Conservation (phyloP, 2,329 filamentous ascomycete genomes). For the Coniella vitis region DNA sequence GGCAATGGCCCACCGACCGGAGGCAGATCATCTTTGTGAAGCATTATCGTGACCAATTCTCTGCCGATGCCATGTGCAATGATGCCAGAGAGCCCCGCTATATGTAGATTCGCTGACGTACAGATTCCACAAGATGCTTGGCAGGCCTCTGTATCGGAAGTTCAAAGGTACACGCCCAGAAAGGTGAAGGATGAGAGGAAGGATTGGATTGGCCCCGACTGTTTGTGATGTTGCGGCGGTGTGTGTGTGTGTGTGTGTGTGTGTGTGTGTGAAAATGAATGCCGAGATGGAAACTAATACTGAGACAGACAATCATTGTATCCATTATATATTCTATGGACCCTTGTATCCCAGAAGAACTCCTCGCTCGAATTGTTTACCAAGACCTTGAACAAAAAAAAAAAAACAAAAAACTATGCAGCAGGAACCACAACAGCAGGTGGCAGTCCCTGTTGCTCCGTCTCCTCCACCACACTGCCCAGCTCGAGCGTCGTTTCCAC, state of each 20-base stretch:
- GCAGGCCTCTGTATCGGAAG: too few species aligned
- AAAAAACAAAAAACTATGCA: conserved; percentile 1
- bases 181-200: too few species aligned
- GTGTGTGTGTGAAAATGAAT: not conserved
- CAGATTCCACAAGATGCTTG: too few species aligned
- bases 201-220: not conserved
- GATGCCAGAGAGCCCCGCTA: too few species aligned
- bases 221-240: not conserved
- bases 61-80: too few species aligned
- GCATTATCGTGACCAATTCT: too few species aligned
- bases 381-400: not conserved
- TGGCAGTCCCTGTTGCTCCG: not conserved
- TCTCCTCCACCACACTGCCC: conserved; percentile 3
- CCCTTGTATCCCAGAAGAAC: not conserved
- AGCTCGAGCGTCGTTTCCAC: conserved; percentile 18
- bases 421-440: conserved; percentile 11
- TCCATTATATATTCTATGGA: not conserved
- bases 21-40: too few species aligned
- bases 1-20: too few species aligned
- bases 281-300: too few species aligned
- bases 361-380: not conserved
- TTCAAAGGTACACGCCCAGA: too few species aligned
- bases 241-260: not conserved
- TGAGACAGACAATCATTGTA: too few species aligned
- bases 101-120: conserved; percentile 5